These are phyloP conservation scores for Colletotrichum lindemuthianum DNA, from an alignment of 2,329 filamentous ascomycete genomes.

Conservation along the genomic window DNA sequence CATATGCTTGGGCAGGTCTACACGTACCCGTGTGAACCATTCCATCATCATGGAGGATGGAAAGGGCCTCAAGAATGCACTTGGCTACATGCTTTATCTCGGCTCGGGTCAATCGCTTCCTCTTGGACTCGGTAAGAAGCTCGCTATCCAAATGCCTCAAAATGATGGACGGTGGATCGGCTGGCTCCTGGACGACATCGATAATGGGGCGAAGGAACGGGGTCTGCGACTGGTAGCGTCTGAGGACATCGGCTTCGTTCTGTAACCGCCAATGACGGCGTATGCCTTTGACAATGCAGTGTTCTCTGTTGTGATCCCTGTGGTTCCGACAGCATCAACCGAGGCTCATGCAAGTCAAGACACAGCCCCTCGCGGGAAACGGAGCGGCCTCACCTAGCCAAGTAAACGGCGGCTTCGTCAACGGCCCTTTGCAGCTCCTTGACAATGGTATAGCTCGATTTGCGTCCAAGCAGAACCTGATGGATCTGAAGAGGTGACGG, in stretches of 20 bases:
- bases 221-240: neutral
- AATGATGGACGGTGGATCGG: neutral
- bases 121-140: neutral
- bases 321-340: neutral
- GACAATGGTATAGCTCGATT: neutral
- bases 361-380: neutral
- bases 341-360: neutral
- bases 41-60: neutral
- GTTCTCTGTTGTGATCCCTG: neutral
- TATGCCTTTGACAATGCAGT: neutral
- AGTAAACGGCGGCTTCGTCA: neutral
- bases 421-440: neutral
- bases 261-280: neutral
- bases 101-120: neutral
- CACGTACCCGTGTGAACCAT: neutral
- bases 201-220: neutral
- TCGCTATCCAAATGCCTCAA: neutral
- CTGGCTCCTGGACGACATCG: neutral
- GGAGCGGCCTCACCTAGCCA: neutral
- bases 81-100: neutral
- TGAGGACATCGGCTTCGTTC: neutral
- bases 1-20: neutral
- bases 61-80: neutral
- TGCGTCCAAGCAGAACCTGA: neutral
- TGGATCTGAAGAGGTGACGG: neutral